Base-by-base conservation (phyloP, 2,329 filamentous ascomycete species). In the Phialemoniopsis sp. region DNA sequence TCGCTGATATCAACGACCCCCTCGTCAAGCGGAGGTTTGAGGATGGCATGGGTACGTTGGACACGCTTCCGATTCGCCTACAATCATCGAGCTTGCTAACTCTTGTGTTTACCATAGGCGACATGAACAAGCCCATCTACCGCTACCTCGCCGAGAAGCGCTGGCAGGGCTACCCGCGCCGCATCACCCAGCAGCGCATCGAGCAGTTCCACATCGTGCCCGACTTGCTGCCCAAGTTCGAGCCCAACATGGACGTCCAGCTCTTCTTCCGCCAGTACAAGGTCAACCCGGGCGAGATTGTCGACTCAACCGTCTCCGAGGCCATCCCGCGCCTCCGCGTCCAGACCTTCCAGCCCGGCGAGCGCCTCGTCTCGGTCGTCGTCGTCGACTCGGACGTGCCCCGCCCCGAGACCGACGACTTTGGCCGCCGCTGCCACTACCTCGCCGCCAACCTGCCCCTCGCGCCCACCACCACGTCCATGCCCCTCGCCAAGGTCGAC, bases 81-180 rank as follows among this genome's bases (percentile, higher is more conserved):
- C n/a, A 34, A 14, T 21, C 3, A 17, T 19, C 5, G 10, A 14
- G 3, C 13, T 29, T 31, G 26, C 37, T 40, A 39, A 45, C 37
- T 37, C 15, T 43, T 28, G 19, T 13, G 14, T 7, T 30, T n/a
- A 10, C n/a, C 18, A 31, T 49, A 96, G 90, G 86, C 48, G 89
- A 97, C 63, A 91, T 97, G 89, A 84, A 80, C 69, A 95, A 95
- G 63, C 91, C 91, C 46, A 90, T 98, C 58, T 98, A 98, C 71
- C 87, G 91, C 48, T 78, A 87, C 63, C 83, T 97, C 37, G 88
- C 91, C 44, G 79, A 95, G 57, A 70, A 76, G 53, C 89, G 94
- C 69, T 98, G 93, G 93, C 82, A 84, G 51, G 73, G 80, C 47
- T 89, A 93, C 68, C 84, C 89, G 58, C 80, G 85, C 52, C 80